Evolutionary conservation across 2,329 filamentous ascomycete genomes (phyloP), one percentile per base, ranked within the genome.

Genomic region (Fusarium sp.): DNA sequence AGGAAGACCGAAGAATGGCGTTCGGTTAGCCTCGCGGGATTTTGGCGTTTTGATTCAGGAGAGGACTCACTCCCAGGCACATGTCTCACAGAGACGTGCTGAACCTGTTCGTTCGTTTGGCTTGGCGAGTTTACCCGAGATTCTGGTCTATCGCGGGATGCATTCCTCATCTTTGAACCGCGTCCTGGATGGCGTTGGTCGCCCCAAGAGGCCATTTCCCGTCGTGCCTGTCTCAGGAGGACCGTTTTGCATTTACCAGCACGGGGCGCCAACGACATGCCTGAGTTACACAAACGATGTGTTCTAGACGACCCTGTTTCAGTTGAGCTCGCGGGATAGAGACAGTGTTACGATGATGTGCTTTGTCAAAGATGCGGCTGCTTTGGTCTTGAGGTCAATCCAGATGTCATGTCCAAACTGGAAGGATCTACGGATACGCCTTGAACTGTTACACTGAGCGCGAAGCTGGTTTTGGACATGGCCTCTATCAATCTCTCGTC

Each of bases 81-180:
- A 34, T 67, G 35, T 72, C 41, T 43, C 27, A n/a, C 43, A 30
- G 10, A 34, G 45, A 14, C 18, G 27, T 52, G 48, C 48, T 32
- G 48, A 50, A 50, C 23, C 45, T 50, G 45, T 27, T 50, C 16
- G 45, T 27, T 50, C 16, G 45, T 27, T 50, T 30, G 25, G 45
- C 45, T 59, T n/a, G 18, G 37, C 57, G 54, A 52, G 43, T 41
- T 37, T 39, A 41, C 18, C 45, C 34, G 34, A 58, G 52, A 68
- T 35, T 62, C 23, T 61, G 50, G 52, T 27, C 41, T 27, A 39
- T 23, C 34, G 43, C 35, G 23, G 30, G 23, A 39, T 58, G 32
- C 68, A 66, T 67, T 66, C 68, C 72, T 70, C 14, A 18, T 50
- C 27, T 34, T 45, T 43, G 45, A n/a, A 39, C 25, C 54, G 43